Conservation (phyloP, 1,139 yeast species). For the Saccharomyces pastorianus region DNA sequence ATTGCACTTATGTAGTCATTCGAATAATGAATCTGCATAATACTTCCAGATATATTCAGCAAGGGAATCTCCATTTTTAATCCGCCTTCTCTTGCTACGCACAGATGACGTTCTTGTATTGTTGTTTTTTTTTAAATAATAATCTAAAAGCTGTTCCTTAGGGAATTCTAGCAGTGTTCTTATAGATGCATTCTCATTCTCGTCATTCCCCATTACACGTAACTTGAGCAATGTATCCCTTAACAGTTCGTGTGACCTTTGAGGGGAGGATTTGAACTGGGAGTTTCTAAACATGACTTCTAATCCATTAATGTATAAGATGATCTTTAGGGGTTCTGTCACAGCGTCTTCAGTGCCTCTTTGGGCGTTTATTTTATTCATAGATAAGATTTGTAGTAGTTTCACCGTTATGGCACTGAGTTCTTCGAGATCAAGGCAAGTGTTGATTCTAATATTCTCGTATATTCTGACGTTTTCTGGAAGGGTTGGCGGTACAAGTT, state of each 20-base stretch:
- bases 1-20: not conserved
- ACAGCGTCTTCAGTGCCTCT: not conserved
- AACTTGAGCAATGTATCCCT: slow-evolving; percentile 19
- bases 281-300: slow-evolving; percentile 27
- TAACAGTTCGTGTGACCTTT: slow-evolving; percentile 17
- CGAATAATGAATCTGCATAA: slow-evolving; percentile 16
- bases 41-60: slow-evolving; percentile 22
- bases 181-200: slow-evolving; percentile 5
- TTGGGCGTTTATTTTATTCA: slow-evolving; percentile 10
- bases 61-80: slow-evolving; percentile 17
- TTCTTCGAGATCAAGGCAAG: slow-evolving; percentile 25
- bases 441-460: slow-evolving; percentile 23
- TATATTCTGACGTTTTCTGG: slow-evolving; percentile 16
- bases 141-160: slow-evolving; percentile 8
- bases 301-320: slow-evolving; percentile 21
- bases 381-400: slow-evolving; percentile 14
- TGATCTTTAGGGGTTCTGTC: slow-evolving; percentile 5
- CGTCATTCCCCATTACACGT: slow-evolving; percentile 16
- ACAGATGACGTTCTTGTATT: slow-evolving; percentile 1
- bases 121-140: not conserved
- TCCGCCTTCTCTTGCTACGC: slow-evolving; percentile 4
- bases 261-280: slow-evolving; percentile 14
- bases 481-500: slow-evolving; percentile 6
- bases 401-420: slow-evolving; percentile 14
- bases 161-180: slow-evolving; percentile 13